Evolutionary conservation across 192 early-diverging fungal genomes (phyloP).

Genomic region (Dimargaris verticillata): DNA sequence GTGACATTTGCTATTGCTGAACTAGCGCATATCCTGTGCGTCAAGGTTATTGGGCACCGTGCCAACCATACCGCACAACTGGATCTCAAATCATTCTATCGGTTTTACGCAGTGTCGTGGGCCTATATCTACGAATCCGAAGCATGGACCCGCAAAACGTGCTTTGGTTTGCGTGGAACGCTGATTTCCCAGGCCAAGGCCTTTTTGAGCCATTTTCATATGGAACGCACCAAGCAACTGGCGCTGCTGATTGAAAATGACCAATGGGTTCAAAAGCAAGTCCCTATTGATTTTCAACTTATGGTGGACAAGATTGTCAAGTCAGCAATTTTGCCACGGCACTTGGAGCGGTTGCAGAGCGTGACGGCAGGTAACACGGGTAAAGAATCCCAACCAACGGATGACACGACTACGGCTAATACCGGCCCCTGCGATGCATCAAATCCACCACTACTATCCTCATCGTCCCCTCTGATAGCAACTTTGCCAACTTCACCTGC

Average conservation of each 20-base stretch:
- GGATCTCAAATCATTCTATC: conserved; percentile 73
- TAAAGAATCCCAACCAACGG: no score
- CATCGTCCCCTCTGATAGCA: no score
- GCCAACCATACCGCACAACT: conserved; percentile 81
- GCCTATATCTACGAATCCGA: conserved; percentile 73
- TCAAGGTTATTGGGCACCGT: conserved; percentile 71
- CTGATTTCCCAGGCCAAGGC: conserved; percentile 83
- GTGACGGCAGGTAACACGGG: no score
- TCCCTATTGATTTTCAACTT: conserved; percentile 86
- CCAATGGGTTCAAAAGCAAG: conserved; percentile 84
- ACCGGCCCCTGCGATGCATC: background rate
- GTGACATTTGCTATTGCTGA: conserved; percentile 70
- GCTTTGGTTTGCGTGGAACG: conserved; percentile 78
- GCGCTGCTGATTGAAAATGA: conserved; percentile 85
- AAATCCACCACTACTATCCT: background rate
- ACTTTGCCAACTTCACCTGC: no score
- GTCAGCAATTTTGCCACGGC: conserved; percentile 22
- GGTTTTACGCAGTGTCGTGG: conserved; percentile 62
- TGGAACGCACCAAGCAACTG: conserved; percentile 76
- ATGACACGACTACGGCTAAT: background rate
- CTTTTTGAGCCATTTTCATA: conserved; percentile 85
- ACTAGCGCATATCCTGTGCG: conserved; percentile 67
- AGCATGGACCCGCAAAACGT: conserved; percentile 60
- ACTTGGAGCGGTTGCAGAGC: no score
- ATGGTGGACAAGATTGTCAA: conserved; percentile 58